Evolutionary conservation across 1,139 yeast species (phyloP), one percentile per base, ranked within the genome.

Genomic region (Meyerozyma carpophila): DNA sequence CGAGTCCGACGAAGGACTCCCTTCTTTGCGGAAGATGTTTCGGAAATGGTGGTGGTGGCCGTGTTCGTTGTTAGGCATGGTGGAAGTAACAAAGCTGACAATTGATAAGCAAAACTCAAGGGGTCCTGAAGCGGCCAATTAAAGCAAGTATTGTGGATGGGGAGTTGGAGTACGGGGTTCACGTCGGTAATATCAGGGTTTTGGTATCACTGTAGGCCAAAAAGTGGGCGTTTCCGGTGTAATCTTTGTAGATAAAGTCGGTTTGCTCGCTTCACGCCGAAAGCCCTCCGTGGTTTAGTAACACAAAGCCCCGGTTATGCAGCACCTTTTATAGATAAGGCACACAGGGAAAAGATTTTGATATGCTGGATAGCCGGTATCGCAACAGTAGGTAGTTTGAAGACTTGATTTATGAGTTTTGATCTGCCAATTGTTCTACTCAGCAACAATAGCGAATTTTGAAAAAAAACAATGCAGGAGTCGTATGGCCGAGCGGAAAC

Each of bases 1-100:
- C 44, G 43, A 40, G 25, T 42, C 43, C 41, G 42, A 43, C 20
- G 47, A 45, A 18, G 48, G 43, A 25, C 49, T 40, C 7, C 41
- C 28, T 20, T 58, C 62, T 45, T 49, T 49, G 45, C 50, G 53
- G 53, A 59, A 58, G 43, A 56, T 46, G 42, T 54, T 52, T 37
- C 50, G 49, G 42, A 56, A 43, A 42, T 50, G 58, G 44, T 48
- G 56, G 41, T 39, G 37, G 26, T 34, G 37, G 10, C 5, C 5
- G 2, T 13, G 34, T 14, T 31, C 20, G 16, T 31, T 14, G 34
- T 31, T 31, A 31, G 16, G n/a, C 20, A 13, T 31, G 18, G 34
- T 31, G 29, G 2, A 4, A 4, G 4, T 10, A 27, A n/a, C 5
- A 11, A 27, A 11, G 5, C 7, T n/a, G 29, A 27, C 24, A 5